Evolutionary conservation across 2,329 filamentous ascomycete genomes (phyloP).

Genomic region (Aspergillus ustus): DNA sequence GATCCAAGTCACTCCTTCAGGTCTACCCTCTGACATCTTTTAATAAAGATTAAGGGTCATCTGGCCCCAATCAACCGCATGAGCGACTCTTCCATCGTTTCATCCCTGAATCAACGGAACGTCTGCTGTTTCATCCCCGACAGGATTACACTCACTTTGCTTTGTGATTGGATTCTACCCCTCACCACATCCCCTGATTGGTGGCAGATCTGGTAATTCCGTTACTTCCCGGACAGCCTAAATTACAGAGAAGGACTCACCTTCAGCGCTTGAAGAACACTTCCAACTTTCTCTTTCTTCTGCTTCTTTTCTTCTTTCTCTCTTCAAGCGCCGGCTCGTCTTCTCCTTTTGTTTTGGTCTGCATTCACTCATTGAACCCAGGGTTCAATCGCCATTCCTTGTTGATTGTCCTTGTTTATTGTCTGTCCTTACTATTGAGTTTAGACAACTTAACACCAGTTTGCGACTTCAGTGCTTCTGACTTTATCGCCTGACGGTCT

Average conservation of each 20-base stretch:
- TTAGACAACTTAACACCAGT: neutral
- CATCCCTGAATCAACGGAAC: conserved; percentile 11
- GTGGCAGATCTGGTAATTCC: conserved; percentile 12
- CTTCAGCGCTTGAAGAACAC: conserved; percentile 6
- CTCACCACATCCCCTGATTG: conserved; percentile 6
- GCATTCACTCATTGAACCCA: conserved; percentile 11
- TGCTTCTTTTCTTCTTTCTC: conserved; percentile 11
- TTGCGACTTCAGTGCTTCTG: conserved; percentile 4
- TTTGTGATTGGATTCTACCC: neutral
- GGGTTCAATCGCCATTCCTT: conserved; percentile 5
- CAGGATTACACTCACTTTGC: neutral
- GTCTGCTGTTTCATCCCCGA: conserved; percentile 12
- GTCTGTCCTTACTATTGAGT: neutral
- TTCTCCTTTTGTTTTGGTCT: conserved; percentile 8
- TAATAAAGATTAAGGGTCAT: conserved; percentile 10
- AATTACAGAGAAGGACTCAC: neutral
- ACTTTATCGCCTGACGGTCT: conserved; percentile 22
- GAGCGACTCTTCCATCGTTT: conserved; percentile 11
- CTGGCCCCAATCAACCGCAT: conserved; percentile 10
- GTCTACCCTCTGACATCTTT: neutral
- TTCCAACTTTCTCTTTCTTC: conserved; percentile 5
- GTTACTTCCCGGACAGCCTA: neutral
- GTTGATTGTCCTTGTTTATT: conserved; percentile 17
- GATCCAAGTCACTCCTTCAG: conserved; percentile 7
- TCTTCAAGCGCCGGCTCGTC: conserved; percentile 16